A percentile compares a stretch with the other conserved stretches of the same genome.
Evolutionary conservation across 1,284 basidiomycete species (phyloP).

Genomic region (Mycena sp.): DNA sequence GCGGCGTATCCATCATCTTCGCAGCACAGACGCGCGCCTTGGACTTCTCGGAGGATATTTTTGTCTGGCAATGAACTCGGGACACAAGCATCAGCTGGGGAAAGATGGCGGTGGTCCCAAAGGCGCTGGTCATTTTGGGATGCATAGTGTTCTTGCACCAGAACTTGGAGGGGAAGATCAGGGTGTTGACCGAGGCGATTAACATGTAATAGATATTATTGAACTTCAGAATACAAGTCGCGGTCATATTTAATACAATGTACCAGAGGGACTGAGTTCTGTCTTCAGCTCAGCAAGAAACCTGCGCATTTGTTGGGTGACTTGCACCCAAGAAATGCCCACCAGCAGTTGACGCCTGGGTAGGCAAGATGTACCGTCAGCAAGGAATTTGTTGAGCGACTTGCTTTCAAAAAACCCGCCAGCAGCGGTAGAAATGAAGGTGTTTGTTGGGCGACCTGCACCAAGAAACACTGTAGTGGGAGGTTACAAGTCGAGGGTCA

Average conservation of each 20-base stretch:
- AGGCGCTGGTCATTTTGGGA: conserved; percentile 11
- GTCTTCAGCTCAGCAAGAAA: no score
- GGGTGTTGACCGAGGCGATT: not conserved
- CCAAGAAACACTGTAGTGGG: no score
- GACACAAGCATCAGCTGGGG: conserved; percentile 3
- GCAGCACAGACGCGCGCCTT: no score
- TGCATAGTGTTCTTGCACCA: conserved; percentile 3
- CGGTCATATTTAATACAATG: no score
- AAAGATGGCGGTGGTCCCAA: not conserved
- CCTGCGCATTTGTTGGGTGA: no score
- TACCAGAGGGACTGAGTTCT: no score
- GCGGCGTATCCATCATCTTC: no score
- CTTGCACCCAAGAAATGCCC: conserved; percentile 9
- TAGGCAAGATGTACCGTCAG: not conserved
- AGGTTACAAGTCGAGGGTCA: no score
- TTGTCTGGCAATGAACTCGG: conserved; percentile 10
- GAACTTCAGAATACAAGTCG: no score
- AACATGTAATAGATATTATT: not conserved
- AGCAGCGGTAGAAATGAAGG: no score
- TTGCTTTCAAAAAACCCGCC: not conserved
- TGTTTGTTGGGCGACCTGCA: no score
- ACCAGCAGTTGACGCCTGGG: not conserved
- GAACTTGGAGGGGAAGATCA: not conserved
- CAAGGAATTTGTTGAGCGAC: conserved; percentile 1
- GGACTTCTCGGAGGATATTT: no score